A percentile compares a stretch with the other conserved stretches of the same genome.
Conservation (phyloP, 345 rosid genomes). For the Linum tenue region DNA sequence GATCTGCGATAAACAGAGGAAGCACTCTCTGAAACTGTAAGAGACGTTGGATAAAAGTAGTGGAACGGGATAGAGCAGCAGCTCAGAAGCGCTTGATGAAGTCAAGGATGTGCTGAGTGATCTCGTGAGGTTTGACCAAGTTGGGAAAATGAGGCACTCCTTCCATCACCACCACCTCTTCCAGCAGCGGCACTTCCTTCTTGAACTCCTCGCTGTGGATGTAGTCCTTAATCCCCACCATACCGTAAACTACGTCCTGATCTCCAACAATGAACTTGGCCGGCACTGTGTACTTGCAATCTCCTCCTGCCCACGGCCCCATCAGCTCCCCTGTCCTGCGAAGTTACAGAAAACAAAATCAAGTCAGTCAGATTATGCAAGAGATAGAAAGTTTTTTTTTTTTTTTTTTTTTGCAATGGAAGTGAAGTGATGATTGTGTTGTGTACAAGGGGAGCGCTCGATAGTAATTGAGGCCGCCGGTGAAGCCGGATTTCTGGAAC, state of each 20-base stretch:
- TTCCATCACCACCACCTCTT: slow-evolving; percentile 2
- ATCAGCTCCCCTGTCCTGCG: neutral
- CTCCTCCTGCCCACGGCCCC: neutral
- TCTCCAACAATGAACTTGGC: slow-evolving; percentile 1
- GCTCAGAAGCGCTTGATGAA: neutral
- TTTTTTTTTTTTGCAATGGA: too few relatives aligned
- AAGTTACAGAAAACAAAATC: too few relatives aligned
- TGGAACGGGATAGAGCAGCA: too few relatives aligned
- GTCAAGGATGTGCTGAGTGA: neutral
- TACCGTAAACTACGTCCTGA: neutral
- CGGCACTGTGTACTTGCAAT: neutral
- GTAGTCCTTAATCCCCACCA: neutral
- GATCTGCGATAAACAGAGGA: too few relatives aligned
- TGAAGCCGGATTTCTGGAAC: slow-evolving; percentile 59
- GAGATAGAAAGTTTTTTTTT: too few relatives aligned
- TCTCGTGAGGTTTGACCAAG: neutral
- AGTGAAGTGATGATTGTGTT: too few relatives aligned
- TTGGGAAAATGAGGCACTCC: neutral
- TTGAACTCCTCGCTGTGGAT: neutral
- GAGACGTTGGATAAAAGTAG: too few relatives aligned
- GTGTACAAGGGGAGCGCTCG: slow-evolving; percentile 13
- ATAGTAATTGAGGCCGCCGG: slow-evolving; percentile 77
- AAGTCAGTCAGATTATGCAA: too few relatives aligned
- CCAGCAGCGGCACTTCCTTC: neutral
- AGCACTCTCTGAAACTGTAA: too few relatives aligned